A percentile compares a stretch with the other conserved stretches of the same genome.
Conservation (phyloP, 805 yeast species). For the Ogataea trehaloabstinens region DNA sequence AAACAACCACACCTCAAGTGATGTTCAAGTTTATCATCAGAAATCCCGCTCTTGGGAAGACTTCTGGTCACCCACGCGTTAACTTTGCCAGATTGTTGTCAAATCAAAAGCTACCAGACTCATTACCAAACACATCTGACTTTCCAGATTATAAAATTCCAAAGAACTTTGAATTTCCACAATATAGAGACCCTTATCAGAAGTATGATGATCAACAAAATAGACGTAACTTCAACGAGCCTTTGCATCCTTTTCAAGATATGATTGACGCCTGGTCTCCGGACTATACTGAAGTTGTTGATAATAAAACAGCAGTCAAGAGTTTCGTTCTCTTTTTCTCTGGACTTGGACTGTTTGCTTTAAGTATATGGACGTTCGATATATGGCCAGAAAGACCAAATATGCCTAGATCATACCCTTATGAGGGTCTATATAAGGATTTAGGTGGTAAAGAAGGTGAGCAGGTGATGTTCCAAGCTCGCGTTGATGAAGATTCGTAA, state of each 20-base stretch:
- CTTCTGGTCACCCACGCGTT: not conserved
- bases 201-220: slow-evolving; percentile 79
- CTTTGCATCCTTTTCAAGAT: slow-evolving; percentile 70
- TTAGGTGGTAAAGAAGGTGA: slow-evolving; percentile 61
- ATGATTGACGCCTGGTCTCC: slow-evolving; percentile 84
- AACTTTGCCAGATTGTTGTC: slow-evolving; percentile 6
- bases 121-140: slow-evolving; percentile 29
- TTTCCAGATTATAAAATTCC: slow-evolving; percentile 56
- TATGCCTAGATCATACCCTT: slow-evolving; percentile 72
- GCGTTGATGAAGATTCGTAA: slow-evolving; percentile 35
- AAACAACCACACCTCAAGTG: too few relatives aligned
- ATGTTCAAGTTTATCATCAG: slow-evolving; percentile 1
- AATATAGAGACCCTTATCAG: slow-evolving; percentile 65
- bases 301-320: slow-evolving; percentile 58
- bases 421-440: slow-evolving; percentile 70
- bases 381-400: slow-evolving; percentile 67
- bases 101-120: slow-evolving; percentile 24
- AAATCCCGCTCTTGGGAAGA: not conserved
- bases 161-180: slow-evolving; percentile 51
- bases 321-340: slow-evolving; percentile 59
- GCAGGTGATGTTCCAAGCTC: slow-evolving; percentile 42
- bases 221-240: slow-evolving; percentile 75
- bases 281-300: slow-evolving; percentile 61
- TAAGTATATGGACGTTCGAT: slow-evolving; percentile 48
- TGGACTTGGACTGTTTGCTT: slow-evolving; percentile 39